Base-by-base conservation (phyloP, 352 stramenopile species). In the Globisporangium okanoganense region DNA sequence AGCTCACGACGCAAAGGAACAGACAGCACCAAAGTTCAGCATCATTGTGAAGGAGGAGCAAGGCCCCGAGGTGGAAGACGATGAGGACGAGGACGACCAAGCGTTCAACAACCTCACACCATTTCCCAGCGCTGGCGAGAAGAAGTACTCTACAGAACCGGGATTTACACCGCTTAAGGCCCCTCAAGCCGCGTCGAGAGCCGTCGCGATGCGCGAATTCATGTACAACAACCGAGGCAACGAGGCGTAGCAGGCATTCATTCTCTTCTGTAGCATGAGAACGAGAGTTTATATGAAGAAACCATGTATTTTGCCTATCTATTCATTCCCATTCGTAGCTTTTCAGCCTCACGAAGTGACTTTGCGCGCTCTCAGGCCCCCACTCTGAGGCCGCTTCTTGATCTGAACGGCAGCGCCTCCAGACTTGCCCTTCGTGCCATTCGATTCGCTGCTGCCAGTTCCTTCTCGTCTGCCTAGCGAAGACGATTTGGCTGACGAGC, bases 401-500 rank as follows among this genome's bases (percentile, higher is more conserved):
- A 2, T 36, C 41, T 16, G 9, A 8, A 2, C n/a, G 7, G 29
- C 55, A 29, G 41, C 22, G 22, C 45, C 27, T 38, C 13, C 47
- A 14, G 6, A 25, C 7, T 40, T 44, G 3, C 14, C 40, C 14
- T 6, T 29, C 22, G 20, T 58, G n/a, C 14, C 41, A 25, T 38
- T 22, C 3, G 13, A 36, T 25, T n/a, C 41, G 7, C 18, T 58
- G 22, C 5, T 20, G 36, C 40, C 16, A n/a, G 22, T 7, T 55
- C 20, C 22, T 9, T 7, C 25, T n/a, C 31, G 27, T 62, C 50
- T 60, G 44, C 22, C 12, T 5, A 36, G 24, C 7, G 53, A 51
- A 25, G 40, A 45, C 5, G 18, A 3, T 18, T 70, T 67, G 25
- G 71, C 69, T 7, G 71, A 79, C 2, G 63, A 66, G 29, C 66